Percentiles rank a stretch among this genome's conserved stretches.
Evolutionary conservation across 108 stramenopile species (phyloP).

Genomic region (Nitzschia sp.): DNA sequence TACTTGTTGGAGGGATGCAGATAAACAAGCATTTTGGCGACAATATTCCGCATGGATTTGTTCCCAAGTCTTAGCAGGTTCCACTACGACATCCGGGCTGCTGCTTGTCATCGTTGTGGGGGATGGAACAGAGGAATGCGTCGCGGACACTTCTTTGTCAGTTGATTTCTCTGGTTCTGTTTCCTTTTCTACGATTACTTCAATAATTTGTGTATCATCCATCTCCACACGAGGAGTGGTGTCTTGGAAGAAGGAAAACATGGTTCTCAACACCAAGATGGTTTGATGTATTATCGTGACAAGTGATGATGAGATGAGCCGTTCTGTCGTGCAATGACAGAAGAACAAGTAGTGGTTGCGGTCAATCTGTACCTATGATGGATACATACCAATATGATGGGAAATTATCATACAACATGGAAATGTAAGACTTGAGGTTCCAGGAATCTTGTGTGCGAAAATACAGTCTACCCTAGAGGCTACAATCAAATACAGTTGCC

Average conservation of each 20-base stretch:
- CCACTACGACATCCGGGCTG: not conserved
- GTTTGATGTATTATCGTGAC: not conserved
- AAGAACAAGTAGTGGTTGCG: no score
- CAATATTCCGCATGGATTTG: constrained; percentile 30
- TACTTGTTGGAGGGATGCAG: constrained; percentile 21
- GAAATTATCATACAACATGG: no score
- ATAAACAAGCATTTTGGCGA: constrained; percentile 7
- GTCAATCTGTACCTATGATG: no score
- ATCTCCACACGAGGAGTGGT: not conserved
- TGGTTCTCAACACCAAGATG: not conserved
- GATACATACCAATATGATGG: no score
- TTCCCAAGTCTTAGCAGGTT: not conserved
- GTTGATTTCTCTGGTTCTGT: not conserved
- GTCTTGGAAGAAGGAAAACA: constrained; percentile 3
- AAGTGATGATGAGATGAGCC: not conserved
- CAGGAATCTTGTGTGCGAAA: no score
- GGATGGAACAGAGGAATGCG: not conserved
- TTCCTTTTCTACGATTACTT: constrained; percentile 1
- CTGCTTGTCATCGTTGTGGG: not conserved
- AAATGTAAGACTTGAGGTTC: no score
- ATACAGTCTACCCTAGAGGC: no score
- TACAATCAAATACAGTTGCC: no score
- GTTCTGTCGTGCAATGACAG: not conserved
- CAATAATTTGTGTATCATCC: constrained; percentile 1
- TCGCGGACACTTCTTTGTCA: not conserved